These are phyloP conservation scores for Lactifluus piperatus DNA, from an alignment of 768 basidiomycete species.

Conservation along the genomic window DNA sequence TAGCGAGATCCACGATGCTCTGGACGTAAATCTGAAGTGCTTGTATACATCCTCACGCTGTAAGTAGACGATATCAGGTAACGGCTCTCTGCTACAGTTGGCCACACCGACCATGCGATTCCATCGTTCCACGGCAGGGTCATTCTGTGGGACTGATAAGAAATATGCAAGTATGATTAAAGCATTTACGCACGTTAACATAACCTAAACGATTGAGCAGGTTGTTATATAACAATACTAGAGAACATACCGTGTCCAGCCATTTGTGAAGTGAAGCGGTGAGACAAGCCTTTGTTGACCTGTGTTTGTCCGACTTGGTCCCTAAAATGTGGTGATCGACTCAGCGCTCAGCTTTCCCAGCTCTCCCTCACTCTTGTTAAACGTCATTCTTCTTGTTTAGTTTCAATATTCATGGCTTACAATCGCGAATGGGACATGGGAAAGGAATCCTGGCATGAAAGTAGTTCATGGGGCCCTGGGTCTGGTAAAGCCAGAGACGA, in stretches of 20 bases:
- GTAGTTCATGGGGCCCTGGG: slow-evolving; percentile 29
- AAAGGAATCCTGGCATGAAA: slow-evolving; percentile 51
- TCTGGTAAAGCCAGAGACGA: slow-evolving; percentile 56
- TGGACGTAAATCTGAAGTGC: slow-evolving; percentile 71
- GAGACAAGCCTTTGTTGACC: slow-evolving; percentile 24
- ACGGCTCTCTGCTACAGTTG: not conserved
- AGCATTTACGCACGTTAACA: slow-evolving; percentile 39
- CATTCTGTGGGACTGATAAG: slow-evolving; percentile 26
- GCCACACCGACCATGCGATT: slow-evolving; percentile 40
- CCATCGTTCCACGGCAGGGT: slow-evolving; percentile 52
- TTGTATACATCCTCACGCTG: slow-evolving; percentile 83
- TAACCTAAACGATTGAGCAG: slow-evolving; percentile 33
- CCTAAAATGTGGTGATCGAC: too few species aligned
- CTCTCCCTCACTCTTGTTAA: slow-evolving; percentile 21
- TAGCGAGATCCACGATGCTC: slow-evolving; percentile 51
- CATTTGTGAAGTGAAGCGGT: slow-evolving; percentile 35
- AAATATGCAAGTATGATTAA: slow-evolving; percentile 2
- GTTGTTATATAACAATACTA: not conserved
- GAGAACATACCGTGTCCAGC: slow-evolving; percentile 52
- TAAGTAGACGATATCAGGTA: not conserved
- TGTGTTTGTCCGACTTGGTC: slow-evolving; percentile 19
- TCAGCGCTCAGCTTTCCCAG: not conserved
- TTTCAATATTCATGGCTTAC: slow-evolving; percentile 17
- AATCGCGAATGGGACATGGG: slow-evolving; percentile 86
- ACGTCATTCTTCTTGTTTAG: slow-evolving; percentile 16